Percentiles rank a stretch among this genome's conserved stretches.
phyloP scores from a whole-genome alignment of 1,139 yeast species.

The Zygosaccharomyces pseudobailii region DNA sequence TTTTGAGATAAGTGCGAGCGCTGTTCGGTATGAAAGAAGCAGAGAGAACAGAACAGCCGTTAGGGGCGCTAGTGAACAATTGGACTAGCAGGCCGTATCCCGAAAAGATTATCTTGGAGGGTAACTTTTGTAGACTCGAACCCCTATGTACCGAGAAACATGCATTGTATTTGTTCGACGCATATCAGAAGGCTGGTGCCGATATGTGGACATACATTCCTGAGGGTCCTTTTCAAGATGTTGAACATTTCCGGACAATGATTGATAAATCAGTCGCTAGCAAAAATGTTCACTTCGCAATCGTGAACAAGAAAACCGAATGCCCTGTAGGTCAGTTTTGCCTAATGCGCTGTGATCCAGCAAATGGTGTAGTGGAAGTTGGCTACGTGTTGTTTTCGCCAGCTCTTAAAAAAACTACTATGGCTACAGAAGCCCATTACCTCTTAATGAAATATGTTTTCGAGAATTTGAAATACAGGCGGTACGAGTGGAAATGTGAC shows the following conservation, averaged over 20 bases:
- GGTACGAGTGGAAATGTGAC: constrained; percentile 37
- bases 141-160: constrained; percentile 15
- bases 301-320: constrained; percentile 19
- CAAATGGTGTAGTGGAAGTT: constrained; percentile 28
- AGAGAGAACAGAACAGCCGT: background rate
- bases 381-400: constrained; percentile 31
- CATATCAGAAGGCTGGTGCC: constrained; percentile 6
- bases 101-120: constrained; percentile 8
- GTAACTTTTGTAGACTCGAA: constrained; percentile 14
- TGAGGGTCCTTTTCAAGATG: constrained; percentile 13
- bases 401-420: constrained; percentile 26
- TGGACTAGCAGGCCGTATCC: constrained; percentile 14
- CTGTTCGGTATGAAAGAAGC: background rate
- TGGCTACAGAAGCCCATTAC: constrained; percentile 33
- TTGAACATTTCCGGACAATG: constrained; percentile 1
- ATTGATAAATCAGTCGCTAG: constrained; percentile 1
- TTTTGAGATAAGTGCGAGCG: too few relatives aligned
- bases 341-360: constrained; percentile 26
- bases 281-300: constrained; percentile 18
- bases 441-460: constrained; percentile 30
- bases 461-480: constrained; percentile 29
- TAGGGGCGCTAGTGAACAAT: constrained; percentile 3
- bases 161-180: constrained; percentile 11
- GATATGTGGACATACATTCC: constrained; percentile 17
- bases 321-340: constrained; percentile 30